Evolutionary conservation across 2,329 filamentous ascomycete genomes (phyloP).

Genomic region (Nannizziopsis arthrosporioides): DNA sequence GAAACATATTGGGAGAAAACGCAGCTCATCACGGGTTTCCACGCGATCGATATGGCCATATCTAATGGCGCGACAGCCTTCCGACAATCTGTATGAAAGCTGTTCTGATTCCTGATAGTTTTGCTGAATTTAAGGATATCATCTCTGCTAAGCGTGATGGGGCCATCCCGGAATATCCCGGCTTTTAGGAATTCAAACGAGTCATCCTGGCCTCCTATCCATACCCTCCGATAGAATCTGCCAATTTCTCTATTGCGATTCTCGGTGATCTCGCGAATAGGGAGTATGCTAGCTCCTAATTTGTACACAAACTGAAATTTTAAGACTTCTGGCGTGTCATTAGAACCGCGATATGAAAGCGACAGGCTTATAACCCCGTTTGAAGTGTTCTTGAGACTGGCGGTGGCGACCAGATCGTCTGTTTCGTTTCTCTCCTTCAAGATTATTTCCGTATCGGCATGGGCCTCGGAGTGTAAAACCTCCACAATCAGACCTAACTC

Average conservation of each 20-base stretch:
- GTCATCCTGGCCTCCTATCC: slow-evolving; percentile 80
- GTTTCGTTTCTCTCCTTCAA: too few species aligned
- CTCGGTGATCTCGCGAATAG: slow-evolving; percentile 92
- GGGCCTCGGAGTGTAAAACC: slow-evolving; percentile 69
- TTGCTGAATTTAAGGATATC: slow-evolving; percentile 97
- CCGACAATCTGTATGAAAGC: slow-evolving; percentile 92
- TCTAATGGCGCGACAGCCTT: slow-evolving; percentile 95
- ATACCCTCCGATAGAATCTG: slow-evolving; percentile 96
- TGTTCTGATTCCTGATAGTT: slow-evolving; percentile 91
- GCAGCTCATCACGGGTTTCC: slow-evolving; percentile 98
- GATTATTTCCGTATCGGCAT: too few species aligned
- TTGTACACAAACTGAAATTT: slow-evolving; percentile 81
- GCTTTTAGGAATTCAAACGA: slow-evolving; percentile 80
- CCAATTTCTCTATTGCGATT: slow-evolving; percentile 95
- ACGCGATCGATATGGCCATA: slow-evolving; percentile 90
- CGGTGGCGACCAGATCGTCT: too few species aligned
- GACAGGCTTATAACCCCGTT: too few species aligned
- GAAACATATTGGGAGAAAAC: slow-evolving; percentile 96
- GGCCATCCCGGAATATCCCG: slow-evolving; percentile 80
- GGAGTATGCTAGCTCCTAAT: slow-evolving; percentile 87
- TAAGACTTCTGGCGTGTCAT: slow-evolving; percentile 75
- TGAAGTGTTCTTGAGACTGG: too few species aligned
- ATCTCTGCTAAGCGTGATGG: slow-evolving; percentile 73
- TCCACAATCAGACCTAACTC: slow-evolving; percentile 79
- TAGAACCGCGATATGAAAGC: slow-evolving; percentile 20